phyloP scores from a whole-genome alignment of 164 flowering plant genomes.

The Tetrastigma voinierianum region DNA sequence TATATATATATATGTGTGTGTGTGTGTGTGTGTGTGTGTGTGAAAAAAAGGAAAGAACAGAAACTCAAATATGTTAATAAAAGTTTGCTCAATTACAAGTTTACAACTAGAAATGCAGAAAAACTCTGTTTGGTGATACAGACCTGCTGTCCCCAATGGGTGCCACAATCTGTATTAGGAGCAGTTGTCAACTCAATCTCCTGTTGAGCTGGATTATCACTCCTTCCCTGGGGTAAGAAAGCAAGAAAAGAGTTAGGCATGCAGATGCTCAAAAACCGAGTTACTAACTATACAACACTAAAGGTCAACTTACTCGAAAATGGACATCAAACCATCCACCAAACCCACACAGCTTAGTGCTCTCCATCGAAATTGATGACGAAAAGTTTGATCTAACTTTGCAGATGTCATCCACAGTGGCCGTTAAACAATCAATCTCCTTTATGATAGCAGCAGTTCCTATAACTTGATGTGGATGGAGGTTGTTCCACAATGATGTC shows the following conservation, averaged over 20 bases:
- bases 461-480: conserved; percentile 87
- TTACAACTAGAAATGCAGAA: background rate
- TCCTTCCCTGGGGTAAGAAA: conserved; percentile 60
- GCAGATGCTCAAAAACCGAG: background rate
- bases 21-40: no score
- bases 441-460: conserved; percentile 72
- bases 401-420: conserved; percentile 62
- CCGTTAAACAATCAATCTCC: conserved; percentile 85
- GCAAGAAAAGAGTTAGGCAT: background rate
- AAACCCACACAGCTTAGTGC: conserved; percentile 69
- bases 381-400: conserved; percentile 50
- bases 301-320: conserved; percentile 62
- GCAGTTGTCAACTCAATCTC: conserved; percentile 92
- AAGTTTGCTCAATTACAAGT: background rate
- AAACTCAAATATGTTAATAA: background rate
- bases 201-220: conserved; percentile 53
- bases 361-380: conserved; percentile 43
- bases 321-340: conserved; percentile 99
- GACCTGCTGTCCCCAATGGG: conserved; percentile 99
- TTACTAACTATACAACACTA: background rate
- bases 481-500: conserved; percentile 96
- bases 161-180: conserved; percentile 63
- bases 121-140: conserved; percentile 2
- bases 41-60: no score
- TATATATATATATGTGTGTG: no score